Evolutionary conservation across 2,329 filamentous ascomycete species (phyloP).

Genomic region (Sclerotinia sclerotiorum): DNA sequence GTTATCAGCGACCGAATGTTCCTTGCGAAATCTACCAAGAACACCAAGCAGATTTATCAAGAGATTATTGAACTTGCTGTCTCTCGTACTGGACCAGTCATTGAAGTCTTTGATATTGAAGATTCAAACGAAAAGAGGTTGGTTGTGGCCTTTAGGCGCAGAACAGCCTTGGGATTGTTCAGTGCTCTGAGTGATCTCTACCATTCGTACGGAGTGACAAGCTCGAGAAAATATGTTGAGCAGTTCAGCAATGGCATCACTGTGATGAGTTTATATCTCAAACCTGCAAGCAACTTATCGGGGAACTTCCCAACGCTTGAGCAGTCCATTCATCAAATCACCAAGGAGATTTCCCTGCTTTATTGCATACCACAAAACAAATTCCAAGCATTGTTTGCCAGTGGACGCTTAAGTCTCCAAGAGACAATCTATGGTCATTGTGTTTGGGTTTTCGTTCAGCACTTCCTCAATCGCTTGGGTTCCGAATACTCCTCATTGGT

Average conservation of each 20-base stretch:
- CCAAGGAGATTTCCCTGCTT: slow-evolving; percentile 93
- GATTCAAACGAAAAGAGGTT: slow-evolving; percentile 88
- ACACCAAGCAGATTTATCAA: slow-evolving; percentile 95
- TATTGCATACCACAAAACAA: slow-evolving; percentile 99
- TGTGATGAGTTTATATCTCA: slow-evolving; percentile 93
- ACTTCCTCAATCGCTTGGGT: slow-evolving; percentile 90
- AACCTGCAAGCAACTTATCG: slow-evolving; percentile 62
- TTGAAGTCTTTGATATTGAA: slow-evolving; percentile 96
- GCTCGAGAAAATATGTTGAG: slow-evolving; percentile 95
- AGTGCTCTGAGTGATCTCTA: slow-evolving; percentile 94
- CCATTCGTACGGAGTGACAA: slow-evolving; percentile 97
- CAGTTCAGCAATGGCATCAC: slow-evolving; percentile 99
- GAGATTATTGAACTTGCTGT: slow-evolving; percentile 88
- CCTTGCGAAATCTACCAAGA: slow-evolving; percentile 90
- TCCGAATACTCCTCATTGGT: slow-evolving; percentile 88
- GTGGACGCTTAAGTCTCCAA: slow-evolving; percentile 83
- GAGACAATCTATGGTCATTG: slow-evolving; percentile 97
- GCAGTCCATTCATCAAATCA: slow-evolving; percentile 96
- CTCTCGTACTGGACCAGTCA: slow-evolving; percentile 84
- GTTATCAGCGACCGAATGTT: slow-evolving; percentile 92
- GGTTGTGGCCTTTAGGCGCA: slow-evolving; percentile 90
- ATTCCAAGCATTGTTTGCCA: slow-evolving; percentile 85
- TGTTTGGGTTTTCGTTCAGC: slow-evolving; percentile 95
- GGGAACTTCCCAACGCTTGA: slow-evolving; percentile 75
- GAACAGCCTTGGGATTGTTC: slow-evolving; percentile 90